Conservation (phyloP, 2,329 filamentous ascomycete genomes). For the Aureobasidium sp. region DNA sequence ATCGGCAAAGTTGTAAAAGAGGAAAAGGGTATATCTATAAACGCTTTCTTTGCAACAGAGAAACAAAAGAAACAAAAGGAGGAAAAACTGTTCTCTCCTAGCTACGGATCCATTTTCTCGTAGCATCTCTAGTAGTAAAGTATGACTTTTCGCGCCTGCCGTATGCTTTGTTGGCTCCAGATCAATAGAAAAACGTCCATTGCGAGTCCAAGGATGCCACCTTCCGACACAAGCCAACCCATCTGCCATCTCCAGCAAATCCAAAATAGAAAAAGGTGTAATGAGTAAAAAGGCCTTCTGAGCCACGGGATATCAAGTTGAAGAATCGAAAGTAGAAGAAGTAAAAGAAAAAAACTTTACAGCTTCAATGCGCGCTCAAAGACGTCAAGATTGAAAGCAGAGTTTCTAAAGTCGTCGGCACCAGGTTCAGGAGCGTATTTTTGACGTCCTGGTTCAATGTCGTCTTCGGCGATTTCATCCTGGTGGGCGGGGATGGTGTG, state of each 20-base stretch:
- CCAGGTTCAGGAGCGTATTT: constrained; percentile 7
- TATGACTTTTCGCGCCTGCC: not conserved
- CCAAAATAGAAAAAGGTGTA: not conserved
- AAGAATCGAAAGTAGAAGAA: not conserved
- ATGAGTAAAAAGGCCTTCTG: not conserved
- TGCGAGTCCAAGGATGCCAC: not conserved
- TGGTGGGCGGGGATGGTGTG: not conserved
- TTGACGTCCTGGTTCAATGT: not conserved
- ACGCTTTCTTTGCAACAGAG: not conserved
- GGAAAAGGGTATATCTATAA: not conserved
- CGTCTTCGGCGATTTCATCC: constrained; percentile 1
- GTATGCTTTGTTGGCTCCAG: not conserved
- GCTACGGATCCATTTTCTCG: not conserved
- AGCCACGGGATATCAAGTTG: constrained; percentile 10
- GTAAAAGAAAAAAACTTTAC: not conserved
- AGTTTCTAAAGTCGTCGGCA: constrained; percentile 4
- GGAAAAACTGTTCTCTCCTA: not conserved
- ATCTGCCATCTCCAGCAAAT: not conserved
- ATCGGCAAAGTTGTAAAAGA: not conserved
- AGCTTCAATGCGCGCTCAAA: constrained; percentile 11
- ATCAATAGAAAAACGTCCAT: not conserved
- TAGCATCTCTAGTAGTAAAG: not conserved
- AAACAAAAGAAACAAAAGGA: not conserved
- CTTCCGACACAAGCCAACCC: not conserved
- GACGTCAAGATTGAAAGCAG: constrained; percentile 5